Percentiles rank a stretch among this genome's conserved stretches.
Conservation (phyloP, 2,329 filamentous ascomycete genomes). For the Colletotrichum spaethianum region DNA sequence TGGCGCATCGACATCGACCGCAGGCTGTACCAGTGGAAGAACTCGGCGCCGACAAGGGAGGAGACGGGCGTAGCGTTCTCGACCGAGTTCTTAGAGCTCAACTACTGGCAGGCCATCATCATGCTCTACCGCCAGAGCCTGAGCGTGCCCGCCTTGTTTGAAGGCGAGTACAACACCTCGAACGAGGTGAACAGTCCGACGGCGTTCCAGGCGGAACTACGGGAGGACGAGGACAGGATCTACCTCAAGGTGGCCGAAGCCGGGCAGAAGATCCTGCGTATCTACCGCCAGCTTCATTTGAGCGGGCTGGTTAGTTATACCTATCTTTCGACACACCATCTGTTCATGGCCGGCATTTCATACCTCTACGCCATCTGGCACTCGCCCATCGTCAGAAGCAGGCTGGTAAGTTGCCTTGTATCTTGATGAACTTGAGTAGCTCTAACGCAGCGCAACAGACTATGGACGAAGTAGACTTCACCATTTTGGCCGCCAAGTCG, state of each 20-base stretch:
- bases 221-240: slow-evolving; percentile 89
- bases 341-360: slow-evolving; percentile 97
- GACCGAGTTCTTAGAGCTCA: slow-evolving; percentile 90
- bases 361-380: slow-evolving; percentile 99
- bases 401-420: slow-evolving; percentile 76
- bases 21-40: slow-evolving; percentile 88
- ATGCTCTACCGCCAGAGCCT: slow-evolving; percentile 95
- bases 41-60: slow-evolving; percentile 80
- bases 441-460: slow-evolving; percentile 64
- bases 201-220: slow-evolving; percentile 74
- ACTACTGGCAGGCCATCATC: slow-evolving; percentile 98
- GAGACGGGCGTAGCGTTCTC: slow-evolving; percentile 92
- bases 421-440: not conserved
- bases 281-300: slow-evolving; percentile 91
- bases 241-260: slow-evolving; percentile 97
- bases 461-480: slow-evolving; percentile 98
- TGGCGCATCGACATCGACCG: slow-evolving; percentile 92
- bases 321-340: slow-evolving; percentile 93
- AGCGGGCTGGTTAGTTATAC: slow-evolving; percentile 95
- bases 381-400: slow-evolving; percentile 87
- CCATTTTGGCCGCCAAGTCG: slow-evolving; percentile 91
- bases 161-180: slow-evolving; percentile 80
- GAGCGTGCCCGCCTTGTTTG: slow-evolving; percentile 86
- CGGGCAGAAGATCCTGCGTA: slow-evolving; percentile 89
- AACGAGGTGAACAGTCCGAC: slow-evolving; percentile 75